These are phyloP conservation scores for Aureobasidium namibiae DNA, from an alignment of 2,329 filamentous ascomycete genomes.

Conservation along the genomic window DNA sequence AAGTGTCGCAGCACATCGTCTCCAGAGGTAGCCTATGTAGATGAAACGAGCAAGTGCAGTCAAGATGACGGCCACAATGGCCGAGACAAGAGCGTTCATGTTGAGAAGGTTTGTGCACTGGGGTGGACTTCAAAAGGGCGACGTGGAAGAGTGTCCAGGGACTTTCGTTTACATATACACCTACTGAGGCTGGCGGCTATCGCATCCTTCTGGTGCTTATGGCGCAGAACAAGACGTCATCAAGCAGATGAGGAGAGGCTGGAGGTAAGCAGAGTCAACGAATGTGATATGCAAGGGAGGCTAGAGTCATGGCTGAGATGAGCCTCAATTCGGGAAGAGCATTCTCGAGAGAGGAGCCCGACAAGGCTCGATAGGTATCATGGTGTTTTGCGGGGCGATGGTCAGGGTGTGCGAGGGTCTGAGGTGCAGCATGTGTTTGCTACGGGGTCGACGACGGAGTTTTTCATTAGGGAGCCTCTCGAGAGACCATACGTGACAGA, in stretches of 20 bases:
- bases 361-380: not conserved
- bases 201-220: not conserved
- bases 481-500: not conserved
- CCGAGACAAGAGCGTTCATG: slow-evolving; percentile 16
- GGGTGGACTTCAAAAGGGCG: not conserved
- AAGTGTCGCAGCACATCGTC: not conserved
- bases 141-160: not conserved
- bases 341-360: not conserved
- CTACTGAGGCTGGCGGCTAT: not conserved
- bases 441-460: not conserved
- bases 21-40: slow-evolving; percentile 18
- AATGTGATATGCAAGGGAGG: not conserved
- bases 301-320: not conserved
- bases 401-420: not conserved
- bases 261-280: not conserved
- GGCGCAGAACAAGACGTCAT: not conserved
- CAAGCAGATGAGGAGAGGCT: not conserved
- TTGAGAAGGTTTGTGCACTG: not conserved
- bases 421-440: not conserved
- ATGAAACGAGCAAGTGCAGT: slow-evolving; percentile 22
- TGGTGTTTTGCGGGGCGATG: not conserved
- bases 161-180: too few species aligned
- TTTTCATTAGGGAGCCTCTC: not conserved
- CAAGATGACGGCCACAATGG: slow-evolving; percentile 18
- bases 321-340: not conserved